Evolutionary conservation across 805 yeast genomes (phyloP), one percentile per base, ranked within the genome.

Genomic region (Torulaspora indica): DNA sequence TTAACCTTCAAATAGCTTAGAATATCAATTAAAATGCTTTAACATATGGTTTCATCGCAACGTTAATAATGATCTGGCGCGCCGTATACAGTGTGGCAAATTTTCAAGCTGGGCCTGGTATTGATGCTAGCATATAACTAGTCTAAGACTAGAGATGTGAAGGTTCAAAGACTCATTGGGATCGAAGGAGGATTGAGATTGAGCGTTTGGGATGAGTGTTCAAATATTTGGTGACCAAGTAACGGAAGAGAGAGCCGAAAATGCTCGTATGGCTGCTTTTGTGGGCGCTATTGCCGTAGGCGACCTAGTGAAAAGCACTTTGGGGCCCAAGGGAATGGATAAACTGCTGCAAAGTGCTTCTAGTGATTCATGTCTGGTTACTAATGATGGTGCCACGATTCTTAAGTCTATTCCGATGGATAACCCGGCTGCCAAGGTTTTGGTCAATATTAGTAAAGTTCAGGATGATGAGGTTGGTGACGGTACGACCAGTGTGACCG

Each of bases 221-320:
- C 91, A 90, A 57, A 90, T 91, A 62, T 88, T 93, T 70, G 95
- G 96, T 50, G 98, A 93, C 64, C 96, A 91, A 67, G 98, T 91
- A 43, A 85, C 93, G 5, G 98, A 91, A 69, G 98, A 91, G 70
- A 79, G 97, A 61, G 98, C 93, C 35, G 98, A 93, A 68, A 90
- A 91, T 69, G 98, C 98, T 42, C 89, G 98, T 73, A 74, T 91
- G 72, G 86, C 96, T 5, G 88, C 98, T 2, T 93, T 93, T 67
- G 95, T 93, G 8, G 98, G 98, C 38, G 98, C 98, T 53, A 91
- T 93, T 63, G 99, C 98, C 32, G 98, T 93, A 28, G 99, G 98
- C 41, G 98, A 93, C 67, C 75, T 93, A 49, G 98, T 91, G 36
- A 91, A 91, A 67, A 78, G 88, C 24, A 84, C 98, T 2, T 72